phyloP scores from a whole-genome alignment of 306 rosid genomes.

The Prunus dulcis region DNA sequence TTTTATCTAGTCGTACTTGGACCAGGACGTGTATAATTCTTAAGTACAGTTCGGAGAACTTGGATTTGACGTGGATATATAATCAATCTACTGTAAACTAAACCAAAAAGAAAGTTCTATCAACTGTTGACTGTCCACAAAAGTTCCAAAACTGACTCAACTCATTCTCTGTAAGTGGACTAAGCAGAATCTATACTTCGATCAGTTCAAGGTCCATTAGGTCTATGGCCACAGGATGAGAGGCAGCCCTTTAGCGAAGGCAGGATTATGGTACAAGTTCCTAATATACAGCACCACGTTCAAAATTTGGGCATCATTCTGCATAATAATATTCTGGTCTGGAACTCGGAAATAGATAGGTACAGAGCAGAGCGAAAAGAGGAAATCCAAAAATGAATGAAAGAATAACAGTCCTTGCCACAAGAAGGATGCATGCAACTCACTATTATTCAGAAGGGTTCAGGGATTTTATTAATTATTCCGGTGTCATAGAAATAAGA shows the following conservation, averaged over 20 bases:
- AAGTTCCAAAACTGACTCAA: background rate
- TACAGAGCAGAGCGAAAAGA: background rate
- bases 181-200: background rate
- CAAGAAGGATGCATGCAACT: background rate
- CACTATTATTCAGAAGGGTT: background rate
- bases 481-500: background rate
- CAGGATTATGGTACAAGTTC: background rate
- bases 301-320: conserved; percentile 3
- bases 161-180: background rate
- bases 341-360: background rate
- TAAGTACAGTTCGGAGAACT: background rate
- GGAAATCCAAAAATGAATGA: background rate
- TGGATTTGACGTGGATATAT: background rate
- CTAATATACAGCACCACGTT: background rate
- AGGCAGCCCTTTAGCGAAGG: background rate
- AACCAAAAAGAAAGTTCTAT: background rate
- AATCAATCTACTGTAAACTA: background rate
- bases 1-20: background rate
- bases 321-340: background rate
- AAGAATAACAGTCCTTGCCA: background rate
- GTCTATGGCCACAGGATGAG: conserved; percentile 5
- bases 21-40: conserved; percentile 3
- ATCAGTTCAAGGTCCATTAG: background rate
- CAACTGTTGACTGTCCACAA: background rate
- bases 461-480: background rate